phyloP scores from a whole-genome alignment of 2,329 filamentous ascomycete genomes.

The Ceratocystis smalleyi region DNA sequence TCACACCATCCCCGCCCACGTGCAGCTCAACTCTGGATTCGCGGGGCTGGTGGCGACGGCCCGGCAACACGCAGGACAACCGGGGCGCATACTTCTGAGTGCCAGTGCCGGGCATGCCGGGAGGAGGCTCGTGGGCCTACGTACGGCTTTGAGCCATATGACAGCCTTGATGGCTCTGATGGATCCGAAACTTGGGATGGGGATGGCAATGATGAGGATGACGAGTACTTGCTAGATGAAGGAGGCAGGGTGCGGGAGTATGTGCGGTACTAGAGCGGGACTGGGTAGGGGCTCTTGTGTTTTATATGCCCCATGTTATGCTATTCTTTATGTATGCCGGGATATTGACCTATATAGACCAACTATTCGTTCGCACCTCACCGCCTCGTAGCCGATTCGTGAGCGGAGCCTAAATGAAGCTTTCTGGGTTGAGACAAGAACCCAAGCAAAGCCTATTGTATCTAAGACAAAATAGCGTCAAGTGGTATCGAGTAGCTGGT shows the following conservation, averaged over 20 bases:
- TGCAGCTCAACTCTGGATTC: too few species aligned
- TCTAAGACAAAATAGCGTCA: not conserved
- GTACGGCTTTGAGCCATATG: not conserved
- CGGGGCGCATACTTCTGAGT: not conserved
- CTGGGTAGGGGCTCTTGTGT: too few species aligned
- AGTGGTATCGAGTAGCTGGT: not conserved
- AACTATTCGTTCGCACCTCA: not conserved
- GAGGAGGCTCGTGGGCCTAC: not conserved
- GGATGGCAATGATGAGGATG: not conserved
- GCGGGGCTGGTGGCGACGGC: too few species aligned
- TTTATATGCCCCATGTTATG: too few species aligned
- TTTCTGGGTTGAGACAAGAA: not conserved
- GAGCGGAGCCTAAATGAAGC: not conserved
- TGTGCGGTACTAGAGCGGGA: not conserved
- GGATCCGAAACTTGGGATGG: not conserved
- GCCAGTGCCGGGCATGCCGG: not conserved
- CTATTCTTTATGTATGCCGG: too few species aligned
- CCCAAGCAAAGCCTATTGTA: not conserved
- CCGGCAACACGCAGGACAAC: too few species aligned
- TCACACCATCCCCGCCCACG: too few species aligned
- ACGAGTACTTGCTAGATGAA: constrained; percentile 4
- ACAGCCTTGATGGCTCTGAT: not conserved
- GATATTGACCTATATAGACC: too few species aligned
- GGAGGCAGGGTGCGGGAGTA: not conserved
- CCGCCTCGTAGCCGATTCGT: not conserved